Conservation (phyloP, 371 early-diverging fungal genomes). For the Lichtheimia ramosa region DNA sequence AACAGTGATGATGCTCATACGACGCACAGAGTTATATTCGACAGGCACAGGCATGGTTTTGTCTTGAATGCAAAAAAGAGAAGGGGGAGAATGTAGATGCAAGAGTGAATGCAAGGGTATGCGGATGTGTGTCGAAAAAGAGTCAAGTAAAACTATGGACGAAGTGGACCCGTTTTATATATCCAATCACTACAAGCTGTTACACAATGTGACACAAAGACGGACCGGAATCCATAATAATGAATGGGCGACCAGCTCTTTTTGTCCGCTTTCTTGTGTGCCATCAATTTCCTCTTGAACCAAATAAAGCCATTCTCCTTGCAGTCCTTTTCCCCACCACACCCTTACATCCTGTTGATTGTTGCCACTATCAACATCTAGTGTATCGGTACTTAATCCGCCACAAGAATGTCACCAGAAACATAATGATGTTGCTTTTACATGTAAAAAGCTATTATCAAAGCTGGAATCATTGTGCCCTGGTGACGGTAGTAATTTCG, state of each 20-base stretch:
- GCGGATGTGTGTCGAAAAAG: conserved; percentile 10
- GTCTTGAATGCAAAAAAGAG: conserved; percentile 4
- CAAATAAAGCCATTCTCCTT: conserved; percentile 1
- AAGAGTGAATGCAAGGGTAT: conserved; percentile 21
- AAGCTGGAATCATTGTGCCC: not conserved
- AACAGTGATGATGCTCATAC: conserved; percentile 35
- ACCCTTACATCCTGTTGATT: no score
- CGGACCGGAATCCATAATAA: conserved; percentile 14
- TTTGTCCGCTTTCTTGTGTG: not conserved
- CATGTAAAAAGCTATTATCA: no score
- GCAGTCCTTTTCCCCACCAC: conserved; percentile 1
- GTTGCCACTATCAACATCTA: no score
- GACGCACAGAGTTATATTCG: conserved; percentile 31
- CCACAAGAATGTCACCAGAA: no score
- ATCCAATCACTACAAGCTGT: conserved; percentile 3
- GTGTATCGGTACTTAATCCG: no score
- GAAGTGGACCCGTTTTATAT: conserved; percentile 12
- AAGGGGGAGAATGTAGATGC: not conserved
- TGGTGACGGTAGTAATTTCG: conserved; percentile 17
- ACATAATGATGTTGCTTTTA: no score
- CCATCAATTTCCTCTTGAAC: not conserved
- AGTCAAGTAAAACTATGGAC: conserved; percentile 7
- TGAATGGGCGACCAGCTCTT: not conserved
- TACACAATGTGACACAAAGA: conserved; percentile 15
- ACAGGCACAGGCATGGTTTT: conserved; percentile 36